These are phyloP conservation scores for Colletotrichum orchidophilum DNA, from an alignment of 2,329 filamentous ascomycete genomes.

Conservation along the genomic window DNA sequence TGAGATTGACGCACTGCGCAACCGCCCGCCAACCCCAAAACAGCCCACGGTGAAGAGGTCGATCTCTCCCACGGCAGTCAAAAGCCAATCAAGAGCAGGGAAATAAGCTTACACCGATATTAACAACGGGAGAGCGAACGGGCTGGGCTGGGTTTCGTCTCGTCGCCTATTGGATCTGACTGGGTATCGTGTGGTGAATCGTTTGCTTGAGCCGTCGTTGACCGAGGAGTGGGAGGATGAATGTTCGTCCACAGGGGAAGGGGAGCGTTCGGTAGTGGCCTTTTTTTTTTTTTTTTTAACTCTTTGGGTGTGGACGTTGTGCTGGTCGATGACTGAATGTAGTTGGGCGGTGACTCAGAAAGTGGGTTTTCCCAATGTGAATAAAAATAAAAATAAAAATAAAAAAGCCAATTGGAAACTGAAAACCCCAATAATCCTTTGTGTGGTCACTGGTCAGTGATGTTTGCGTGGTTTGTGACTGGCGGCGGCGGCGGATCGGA, in stretches of 20 bases:
- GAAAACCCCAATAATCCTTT: not conserved
- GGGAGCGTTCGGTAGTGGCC: constrained; percentile 7
- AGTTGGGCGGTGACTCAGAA: constrained; percentile 24
- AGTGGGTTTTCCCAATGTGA: not conserved
- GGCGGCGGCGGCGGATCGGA: not conserved
- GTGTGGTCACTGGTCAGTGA: not conserved
- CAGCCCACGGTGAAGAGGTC: not conserved
- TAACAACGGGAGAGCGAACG: not conserved
- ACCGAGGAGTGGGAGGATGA: constrained; percentile 33
- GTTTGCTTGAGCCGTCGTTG: constrained; percentile 33
- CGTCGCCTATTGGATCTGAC: constrained; percentile 17
- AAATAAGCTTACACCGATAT: constrained; percentile 13
- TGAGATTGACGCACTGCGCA: not conserved
- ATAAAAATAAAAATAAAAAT: not conserved
- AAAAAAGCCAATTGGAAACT: not conserved
- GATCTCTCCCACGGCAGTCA: not conserved
- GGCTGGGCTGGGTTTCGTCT: constrained; percentile 5
- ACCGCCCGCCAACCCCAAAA: not conserved
- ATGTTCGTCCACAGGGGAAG: constrained; percentile 34
- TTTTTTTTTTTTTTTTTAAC: too few relatives aligned
- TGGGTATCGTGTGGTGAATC: constrained; percentile 24
- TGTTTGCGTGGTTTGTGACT: not conserved
- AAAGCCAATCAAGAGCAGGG: constrained; percentile 1
- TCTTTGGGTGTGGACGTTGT: too few relatives aligned
- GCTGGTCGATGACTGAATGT: not conserved